Evolutionary conservation across 768 basidiomycete species (phyloP), one percentile per base, ranked within the genome.

Genomic region (Phylloporus scabripes): DNA sequence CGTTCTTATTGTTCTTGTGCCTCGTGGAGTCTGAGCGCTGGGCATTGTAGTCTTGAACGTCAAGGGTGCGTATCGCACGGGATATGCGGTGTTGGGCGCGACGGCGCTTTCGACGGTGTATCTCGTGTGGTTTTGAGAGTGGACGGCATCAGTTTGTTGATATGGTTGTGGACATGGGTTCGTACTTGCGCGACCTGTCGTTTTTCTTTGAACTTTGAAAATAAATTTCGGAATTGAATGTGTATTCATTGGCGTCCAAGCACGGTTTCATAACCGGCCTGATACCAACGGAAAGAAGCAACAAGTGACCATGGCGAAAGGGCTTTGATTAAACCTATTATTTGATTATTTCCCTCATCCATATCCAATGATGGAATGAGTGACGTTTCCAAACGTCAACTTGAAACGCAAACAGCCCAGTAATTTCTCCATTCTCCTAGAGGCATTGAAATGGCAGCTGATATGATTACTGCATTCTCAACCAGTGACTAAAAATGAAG

Each of bases 81-180:
- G 88, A 2, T 97, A 96, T 68, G 79, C 80, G 37, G 92, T 95
- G 28, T 63, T 96, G 7, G 92, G 80, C 31, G 83, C 83, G 15
- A 85, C 88, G 14, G 87, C 81, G 42, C 63, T 90, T 36, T 78
- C 86, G 36, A 92, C 89, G 20, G 75, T 82, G 44, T 85, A 74
- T 31, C 77, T 93, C 52, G 74, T 62, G 14, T 61, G 60, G 60
- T 60, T 45, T 42, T 60, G 17, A 41, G 18, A 12, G 18, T n/a
- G 28, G 28, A 8, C 24, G 24, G 24, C 8, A 9, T 9, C 28
- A 1, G 28, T 4, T 29, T 29, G 28, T 6, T 8, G 26, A 9
- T 29, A 11, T 15, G 24, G 15, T 28, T 2, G 18, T 10, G 28
- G 26, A 9, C 15, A 23, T 28, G 24, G 23, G 9, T 41, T 7